Conservation (phyloP, 352 stramenopile genomes). For the Pythium coloratum region DNA sequence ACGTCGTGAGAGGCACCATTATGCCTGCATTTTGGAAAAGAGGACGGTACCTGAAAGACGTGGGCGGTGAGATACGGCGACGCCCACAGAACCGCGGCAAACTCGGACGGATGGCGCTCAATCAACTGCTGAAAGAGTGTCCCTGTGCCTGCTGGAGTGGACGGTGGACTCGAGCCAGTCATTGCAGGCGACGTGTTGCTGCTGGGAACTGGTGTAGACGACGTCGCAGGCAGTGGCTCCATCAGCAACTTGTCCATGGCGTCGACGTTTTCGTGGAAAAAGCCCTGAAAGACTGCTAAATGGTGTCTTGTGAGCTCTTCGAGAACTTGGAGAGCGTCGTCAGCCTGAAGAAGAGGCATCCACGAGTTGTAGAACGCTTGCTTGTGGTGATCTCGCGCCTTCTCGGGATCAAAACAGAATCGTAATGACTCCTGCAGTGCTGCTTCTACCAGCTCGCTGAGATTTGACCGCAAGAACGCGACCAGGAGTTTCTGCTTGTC, state of each 20-base stretch:
- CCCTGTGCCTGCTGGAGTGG: not conserved
- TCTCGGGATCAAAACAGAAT: constrained; percentile 35
- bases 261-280: constrained; percentile 48
- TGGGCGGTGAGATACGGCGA: constrained; percentile 65
- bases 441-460: constrained; percentile 28
- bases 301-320: constrained; percentile 33
- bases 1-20: not conserved
- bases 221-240: constrained; percentile 4
- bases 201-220: not conserved
- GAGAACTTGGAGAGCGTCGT: constrained; percentile 33
- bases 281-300: constrained; percentile 37
- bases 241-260: constrained; percentile 52
- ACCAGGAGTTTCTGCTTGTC: constrained; percentile 47
- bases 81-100: constrained; percentile 54
- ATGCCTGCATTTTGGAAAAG: not conserved
- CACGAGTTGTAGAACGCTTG: constrained; percentile 41
- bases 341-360: constrained; percentile 30
- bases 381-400: constrained; percentile 14
- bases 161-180: not conserved
- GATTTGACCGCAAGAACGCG: constrained; percentile 36
- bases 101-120: constrained; percentile 52
- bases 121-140: constrained; percentile 61
- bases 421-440: constrained; percentile 38
- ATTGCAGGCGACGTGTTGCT: not conserved
- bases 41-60: constrained; percentile 57